Conservation (phyloP, 306 rosid species). For the Cotoneaster glaucophyllus region DNA sequence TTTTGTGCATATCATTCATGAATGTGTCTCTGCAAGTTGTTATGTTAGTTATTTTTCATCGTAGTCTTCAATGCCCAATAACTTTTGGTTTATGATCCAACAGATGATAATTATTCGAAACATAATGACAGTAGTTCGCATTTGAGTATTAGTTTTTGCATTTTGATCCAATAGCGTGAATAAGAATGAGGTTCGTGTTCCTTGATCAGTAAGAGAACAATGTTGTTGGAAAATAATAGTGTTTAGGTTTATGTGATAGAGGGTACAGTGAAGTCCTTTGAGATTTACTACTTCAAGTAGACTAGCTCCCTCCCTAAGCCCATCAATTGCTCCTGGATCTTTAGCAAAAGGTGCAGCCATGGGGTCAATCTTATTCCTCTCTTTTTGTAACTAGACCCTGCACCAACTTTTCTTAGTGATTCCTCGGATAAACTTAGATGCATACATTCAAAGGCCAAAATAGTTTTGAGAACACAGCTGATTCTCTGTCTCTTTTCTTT, state of each 20-base stretch:
- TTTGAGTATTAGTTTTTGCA: neutral
- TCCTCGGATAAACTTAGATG: neutral
- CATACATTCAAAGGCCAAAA: neutral
- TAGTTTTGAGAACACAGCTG: neutral
- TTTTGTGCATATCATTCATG: neutral
- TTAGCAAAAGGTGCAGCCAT: slow-evolving; percentile 93
- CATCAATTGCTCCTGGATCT: slow-evolving; percentile 58
- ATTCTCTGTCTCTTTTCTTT: neutral
- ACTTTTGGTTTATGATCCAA: neutral
- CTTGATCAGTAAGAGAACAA: neutral
- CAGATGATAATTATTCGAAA: too few species aligned
- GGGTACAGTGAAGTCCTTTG: slow-evolving; percentile 13
- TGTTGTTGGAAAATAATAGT: neutral
- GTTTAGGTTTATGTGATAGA: too few species aligned
- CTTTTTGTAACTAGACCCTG: slow-evolving; percentile 94
- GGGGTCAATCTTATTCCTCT: slow-evolving; percentile 70
- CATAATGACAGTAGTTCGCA: neutral
- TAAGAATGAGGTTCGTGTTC: neutral
- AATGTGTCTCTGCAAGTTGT: neutral
- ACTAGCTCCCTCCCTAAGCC: slow-evolving; percentile 82
- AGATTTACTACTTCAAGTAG: slow-evolving; percentile 88
- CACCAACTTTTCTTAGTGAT: neutral
- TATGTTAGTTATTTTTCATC: neutral
- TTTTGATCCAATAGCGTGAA: neutral
- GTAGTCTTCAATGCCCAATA: neutral